Percentiles rank a stretch among this genome's conserved stretches.
phyloP scores from a whole-genome alignment of 306 rosid genomes.

The Lathyrus oleraceus region DNA sequence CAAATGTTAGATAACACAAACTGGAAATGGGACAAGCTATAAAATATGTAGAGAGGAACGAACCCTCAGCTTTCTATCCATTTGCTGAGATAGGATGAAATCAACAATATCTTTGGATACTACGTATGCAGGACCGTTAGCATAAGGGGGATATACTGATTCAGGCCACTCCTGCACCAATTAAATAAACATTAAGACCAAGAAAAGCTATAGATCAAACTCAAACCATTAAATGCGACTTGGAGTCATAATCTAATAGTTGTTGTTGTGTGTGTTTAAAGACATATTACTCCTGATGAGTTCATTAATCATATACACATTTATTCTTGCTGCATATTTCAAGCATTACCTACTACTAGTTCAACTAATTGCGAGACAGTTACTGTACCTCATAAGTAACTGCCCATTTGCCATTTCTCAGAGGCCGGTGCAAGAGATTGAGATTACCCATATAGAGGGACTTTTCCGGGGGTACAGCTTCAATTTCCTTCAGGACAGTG shows the following conservation, averaged over 20 bases:
- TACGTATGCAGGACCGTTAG: conserved; percentile 92
- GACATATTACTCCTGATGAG: neutral
- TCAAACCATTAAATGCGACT: neutral
- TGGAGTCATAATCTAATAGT: neutral
- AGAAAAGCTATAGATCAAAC: neutral
- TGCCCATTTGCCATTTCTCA: conserved; percentile 92
- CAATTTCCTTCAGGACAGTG: conserved; percentile 78
- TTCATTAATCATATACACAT: neutral
- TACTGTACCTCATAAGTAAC: conserved; percentile 82
- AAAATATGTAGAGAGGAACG: conserved; percentile 37
- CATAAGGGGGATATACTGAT: conserved; percentile 89
- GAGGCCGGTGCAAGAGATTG: conserved; percentile 97
- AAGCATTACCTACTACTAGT: too few species aligned
- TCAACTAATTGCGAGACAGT: conserved; percentile 17
- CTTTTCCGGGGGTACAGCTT: conserved; percentile 53
- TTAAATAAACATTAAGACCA: conserved; percentile 2
- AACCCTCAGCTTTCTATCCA: conserved; percentile 66
- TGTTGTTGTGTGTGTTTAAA: neutral
- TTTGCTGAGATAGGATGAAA: conserved; percentile 65
- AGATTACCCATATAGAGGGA: conserved; percentile 97
- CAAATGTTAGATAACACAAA: conserved; percentile 7
- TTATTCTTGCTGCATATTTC: neutral
- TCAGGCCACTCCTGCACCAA: conserved; percentile 92
- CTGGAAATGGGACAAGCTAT: neutral
- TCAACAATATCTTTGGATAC: conserved; percentile 79